These are phyloP conservation scores for Trypanosoma boissoni DNA, from an alignment of 208 protist genomes.

Conservation along the genomic window DNA sequence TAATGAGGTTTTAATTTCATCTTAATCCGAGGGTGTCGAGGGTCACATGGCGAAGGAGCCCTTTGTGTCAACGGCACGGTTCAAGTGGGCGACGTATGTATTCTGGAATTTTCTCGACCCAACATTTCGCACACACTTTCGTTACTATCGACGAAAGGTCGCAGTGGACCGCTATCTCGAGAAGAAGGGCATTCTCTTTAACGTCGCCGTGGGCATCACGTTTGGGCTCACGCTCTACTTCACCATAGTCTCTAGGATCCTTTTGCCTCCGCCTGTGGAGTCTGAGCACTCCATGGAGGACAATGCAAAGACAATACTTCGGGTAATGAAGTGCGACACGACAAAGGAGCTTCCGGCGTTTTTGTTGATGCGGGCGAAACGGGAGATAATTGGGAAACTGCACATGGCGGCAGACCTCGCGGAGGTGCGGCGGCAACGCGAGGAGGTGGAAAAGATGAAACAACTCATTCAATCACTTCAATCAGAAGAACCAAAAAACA, in stretches of 20 bases:
- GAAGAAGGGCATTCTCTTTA: conserved; percentile 54
- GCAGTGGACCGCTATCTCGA: conserved; percentile 73
- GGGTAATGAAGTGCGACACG: conserved; percentile 53
- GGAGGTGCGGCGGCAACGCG: conserved; percentile 57
- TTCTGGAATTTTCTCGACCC: conserved; percentile 82
- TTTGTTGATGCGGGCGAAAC: conserved; percentile 65
- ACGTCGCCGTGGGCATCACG: conserved; percentile 53
- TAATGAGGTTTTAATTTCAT: too few species aligned
- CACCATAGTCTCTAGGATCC: conserved; percentile 26
- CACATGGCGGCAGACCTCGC: conserved; percentile 59
- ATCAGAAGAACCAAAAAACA: not conserved
- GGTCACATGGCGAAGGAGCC: conserved; percentile 41
- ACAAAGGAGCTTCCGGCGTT: conserved; percentile 74
- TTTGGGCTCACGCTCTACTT: conserved; percentile 72
- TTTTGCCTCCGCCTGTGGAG: conserved; percentile 32
- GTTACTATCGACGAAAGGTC: conserved; percentile 69
- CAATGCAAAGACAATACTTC: conserved; percentile 55
- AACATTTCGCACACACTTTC: conserved; percentile 56
- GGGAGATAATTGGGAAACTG: conserved; percentile 69
- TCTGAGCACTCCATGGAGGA: conserved; percentile 57
- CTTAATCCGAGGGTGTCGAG: too few species aligned
- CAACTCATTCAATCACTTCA: conserved; percentile 1
- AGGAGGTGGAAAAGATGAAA: conserved; percentile 57
- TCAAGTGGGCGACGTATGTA: conserved; percentile 77
- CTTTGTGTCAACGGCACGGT: conserved; percentile 41